These are phyloP conservation scores for Microsporum ferrugineum DNA, from an alignment of 2,329 filamentous ascomycete genomes.

Conservation along the genomic window DNA sequence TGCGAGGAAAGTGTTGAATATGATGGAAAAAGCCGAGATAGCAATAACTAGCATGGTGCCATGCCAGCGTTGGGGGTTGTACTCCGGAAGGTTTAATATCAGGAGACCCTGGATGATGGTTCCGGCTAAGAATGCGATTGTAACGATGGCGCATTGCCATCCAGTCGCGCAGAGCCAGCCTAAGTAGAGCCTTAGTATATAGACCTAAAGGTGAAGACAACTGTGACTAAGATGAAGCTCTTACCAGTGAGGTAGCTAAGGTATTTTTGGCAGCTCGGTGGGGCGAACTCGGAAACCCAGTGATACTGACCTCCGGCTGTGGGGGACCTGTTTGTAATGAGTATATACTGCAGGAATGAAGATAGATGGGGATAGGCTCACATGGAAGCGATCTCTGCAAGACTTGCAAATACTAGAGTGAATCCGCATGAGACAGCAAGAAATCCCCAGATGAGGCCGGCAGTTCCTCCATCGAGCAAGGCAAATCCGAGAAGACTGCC, in stretches of 20 bases:
- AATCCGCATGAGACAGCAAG: slow-evolving; percentile 24
- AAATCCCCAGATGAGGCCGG: slow-evolving; percentile 30
- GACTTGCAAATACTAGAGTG: slow-evolving; percentile 27
- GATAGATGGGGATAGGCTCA: slow-evolving; percentile 14
- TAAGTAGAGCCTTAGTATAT: slow-evolving; percentile 7
- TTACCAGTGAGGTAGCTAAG: slow-evolving; percentile 37
- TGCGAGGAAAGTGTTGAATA: slow-evolving; percentile 34
- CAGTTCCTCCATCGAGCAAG: slow-evolving; percentile 28
- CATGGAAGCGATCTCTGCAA: slow-evolving; percentile 38
- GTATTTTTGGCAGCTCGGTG: slow-evolving; percentile 30
- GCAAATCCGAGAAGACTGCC: slow-evolving; percentile 22
- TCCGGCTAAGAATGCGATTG: slow-evolving; percentile 35
- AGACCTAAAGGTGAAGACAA: not conserved
- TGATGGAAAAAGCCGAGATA: slow-evolving; percentile 29
- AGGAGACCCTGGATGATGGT: slow-evolving; percentile 38
- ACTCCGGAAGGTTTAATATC: slow-evolving; percentile 33
- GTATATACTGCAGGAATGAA: not conserved
- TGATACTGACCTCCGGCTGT: slow-evolving; percentile 32
- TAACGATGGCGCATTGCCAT: slow-evolving; percentile 37
- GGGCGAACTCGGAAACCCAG: slow-evolving; percentile 37
- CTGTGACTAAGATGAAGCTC: not conserved
- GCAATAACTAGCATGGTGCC: slow-evolving; percentile 35
- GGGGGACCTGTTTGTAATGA: slow-evolving; percentile 25
- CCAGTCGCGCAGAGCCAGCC: slow-evolving; percentile 35
- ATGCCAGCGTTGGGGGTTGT: slow-evolving; percentile 34